phyloP scores from a whole-genome alignment of 2,329 filamentous ascomycete genomes.

The Thielaviopsis euricoi region DNA sequence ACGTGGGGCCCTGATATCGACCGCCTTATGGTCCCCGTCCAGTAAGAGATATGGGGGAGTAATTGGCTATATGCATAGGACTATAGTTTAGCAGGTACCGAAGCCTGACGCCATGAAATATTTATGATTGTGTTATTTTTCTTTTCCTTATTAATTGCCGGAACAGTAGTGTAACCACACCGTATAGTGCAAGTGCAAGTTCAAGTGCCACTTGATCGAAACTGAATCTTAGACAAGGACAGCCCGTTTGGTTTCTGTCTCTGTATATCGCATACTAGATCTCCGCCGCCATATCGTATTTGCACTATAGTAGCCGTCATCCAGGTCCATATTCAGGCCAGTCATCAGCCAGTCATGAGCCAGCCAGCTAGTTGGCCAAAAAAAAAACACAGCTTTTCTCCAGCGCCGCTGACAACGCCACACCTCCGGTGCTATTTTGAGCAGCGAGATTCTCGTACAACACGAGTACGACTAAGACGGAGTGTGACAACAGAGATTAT shows the following conservation, averaged over 20 bases:
- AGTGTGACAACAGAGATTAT: background rate
- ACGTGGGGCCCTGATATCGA: constrained; percentile 35
- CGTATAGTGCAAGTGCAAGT: background rate
- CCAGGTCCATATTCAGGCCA: too few species aligned
- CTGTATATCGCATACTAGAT: too few species aligned
- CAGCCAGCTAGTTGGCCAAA: too few species aligned
- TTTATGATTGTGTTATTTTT: background rate
- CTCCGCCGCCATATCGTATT: too few species aligned
- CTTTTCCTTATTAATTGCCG: background rate
- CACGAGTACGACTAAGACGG: background rate
- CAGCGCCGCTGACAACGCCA: too few species aligned
- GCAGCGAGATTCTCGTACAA: background rate
- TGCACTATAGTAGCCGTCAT: too few species aligned
- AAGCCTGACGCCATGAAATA: background rate
- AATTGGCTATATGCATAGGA: background rate
- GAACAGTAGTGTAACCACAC: background rate
- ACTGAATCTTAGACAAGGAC: too few species aligned
- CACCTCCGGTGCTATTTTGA: background rate
- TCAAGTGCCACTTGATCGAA: background rate
- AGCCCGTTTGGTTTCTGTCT: too few species aligned
- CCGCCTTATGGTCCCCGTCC: constrained; percentile 37
- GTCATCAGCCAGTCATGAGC: too few species aligned
- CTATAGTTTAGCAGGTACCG: background rate
- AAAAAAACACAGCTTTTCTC: too few species aligned
- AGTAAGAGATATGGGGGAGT: constrained; percentile 9